Evolutionary conservation across 805 yeast species (phyloP), one percentile per base, ranked within the genome.

Genomic region (Yamadazyma takamatsuzukensis): DNA sequence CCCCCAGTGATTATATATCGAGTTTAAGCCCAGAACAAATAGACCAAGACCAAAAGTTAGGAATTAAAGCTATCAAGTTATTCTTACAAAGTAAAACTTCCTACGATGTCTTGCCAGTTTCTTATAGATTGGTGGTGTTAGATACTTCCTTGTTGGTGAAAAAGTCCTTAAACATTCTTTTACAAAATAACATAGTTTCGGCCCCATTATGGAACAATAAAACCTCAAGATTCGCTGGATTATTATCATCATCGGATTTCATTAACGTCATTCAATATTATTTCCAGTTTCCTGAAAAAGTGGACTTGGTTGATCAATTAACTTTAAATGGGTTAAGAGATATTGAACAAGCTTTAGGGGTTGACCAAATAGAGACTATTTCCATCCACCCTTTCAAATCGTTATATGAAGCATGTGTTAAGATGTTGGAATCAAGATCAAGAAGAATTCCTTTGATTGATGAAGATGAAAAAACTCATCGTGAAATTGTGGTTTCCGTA

Each of bases 121-220:
- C 95, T 14, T 93, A 90, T 57, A 71, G 97, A 47, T 71, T 93
- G 49, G 83, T 93, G 35, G 97, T 93, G 29, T 76, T 93, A 48
- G 99, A 93, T 56, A 89, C 97, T 2, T 78, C 96, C 5, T 66
- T 93, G 29, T 64, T 87, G 36, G 95, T 93, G 23, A 89, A 90
- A 60, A 87, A 90, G 54, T 84, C 96, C 4, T 69, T 93, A 51
- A 88, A 87, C 44, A 89, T 94, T 18, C 63, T 93, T 40, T 68
- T 93, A 32, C 97, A 93, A 54, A 93, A 93, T 58, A 85, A 86
- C 54, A 87, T 93, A 50, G 97, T 93, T 19, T 82, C 95, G 34
- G 97, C 97, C 4, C 98, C 99, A 3, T 67, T 93, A 32, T 93
- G 99, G 99, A 85, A 90, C 59, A 82, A 90, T 37, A 76, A 82